These are phyloP conservation scores for Sugiyamaella grinbergsii DNA, from an alignment of 1,139 yeast genomes.

Conservation along the genomic window DNA sequence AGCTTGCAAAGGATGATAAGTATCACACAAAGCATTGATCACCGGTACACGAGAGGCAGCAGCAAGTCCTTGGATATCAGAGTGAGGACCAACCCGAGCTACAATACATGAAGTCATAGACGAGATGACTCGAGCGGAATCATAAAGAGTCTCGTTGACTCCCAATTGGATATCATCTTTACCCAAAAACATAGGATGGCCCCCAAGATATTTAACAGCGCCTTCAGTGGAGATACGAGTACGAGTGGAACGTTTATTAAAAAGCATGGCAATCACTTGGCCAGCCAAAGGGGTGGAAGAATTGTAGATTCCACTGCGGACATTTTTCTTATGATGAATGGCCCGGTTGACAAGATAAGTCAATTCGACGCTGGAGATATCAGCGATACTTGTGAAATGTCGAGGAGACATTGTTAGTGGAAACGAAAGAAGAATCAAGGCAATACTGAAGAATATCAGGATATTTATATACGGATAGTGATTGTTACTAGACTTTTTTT, in stretches of 20 bases:
- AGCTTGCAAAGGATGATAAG: constrained; percentile 92
- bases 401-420: constrained; percentile 43
- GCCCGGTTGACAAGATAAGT: constrained; percentile 56
- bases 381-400: constrained; percentile 79
- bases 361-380: constrained; percentile 70
- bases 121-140: constrained; percentile 83
- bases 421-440: neutral
- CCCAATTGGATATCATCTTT: constrained; percentile 96
- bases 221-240: constrained; percentile 95
- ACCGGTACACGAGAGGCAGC: constrained; percentile 76
- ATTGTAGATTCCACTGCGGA: constrained; percentile 37
- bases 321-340: constrained; percentile 36
- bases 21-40: constrained; percentile 90
- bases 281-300: constrained; percentile 59
- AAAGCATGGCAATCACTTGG: constrained; percentile 77
- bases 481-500: no score
- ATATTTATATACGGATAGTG: neutral
- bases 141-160: constrained; percentile 84
- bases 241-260: constrained; percentile 90
- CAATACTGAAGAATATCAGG: no score
- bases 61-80: constrained; percentile 76
- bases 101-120: constrained; percentile 95
- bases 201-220: constrained; percentile 91
- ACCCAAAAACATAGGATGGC: constrained; percentile 94
- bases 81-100: constrained; percentile 89